Base-by-base conservation (phyloP, 345 rosid species). In the Linum lewisii region DNA sequence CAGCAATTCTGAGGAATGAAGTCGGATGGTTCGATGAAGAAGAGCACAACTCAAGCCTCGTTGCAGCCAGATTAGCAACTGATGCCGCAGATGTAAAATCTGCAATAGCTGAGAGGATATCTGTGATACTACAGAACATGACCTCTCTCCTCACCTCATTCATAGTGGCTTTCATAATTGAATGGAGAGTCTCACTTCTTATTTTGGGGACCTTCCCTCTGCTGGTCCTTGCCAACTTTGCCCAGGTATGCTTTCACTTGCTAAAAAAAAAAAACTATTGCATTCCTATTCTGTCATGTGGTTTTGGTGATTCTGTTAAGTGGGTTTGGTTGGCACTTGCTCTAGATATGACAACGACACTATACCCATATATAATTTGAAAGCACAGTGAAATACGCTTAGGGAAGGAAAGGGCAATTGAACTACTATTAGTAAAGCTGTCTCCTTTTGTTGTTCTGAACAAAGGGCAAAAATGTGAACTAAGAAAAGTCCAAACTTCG, bases 1-100 rank as follows among this genome's bases (percentile, higher is more conserved):
- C 75, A 93, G 99, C 96, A 55, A 93, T 93, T 56, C 63, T 93
- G 70, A 82, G 92, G 84, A 93, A 93, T 52, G 99, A 93, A 75
- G 97, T 93, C 22, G 99, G 99, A 75, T 93, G 99, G 99, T 93
- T 81, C 22, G 99, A 93, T 21, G 97, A 93, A 54, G 99, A 93
- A 68, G 99, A 90, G 75, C 97, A 93, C 73, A 93, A 93, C 79
- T 93, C 99, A 8, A 87, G 97, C 81, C 78, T 90, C 2, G 75
- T 93, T 54, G 88, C 97, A 20, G 96, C 97, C 22, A 72, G 87
- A 29, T 68, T 93, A 69, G 88, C 97, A 24, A 85, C 96, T 0
- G 99, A 93, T 68, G 99, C 99, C 18, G 96, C 92, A 0, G 99
- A 93, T 58, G 95, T 93, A 38, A 93, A 93, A 77, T 85, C 99